phyloP scores from a whole-genome alignment of 1,284 basidiomycete species.

The Ganoderma boninense region DNA sequence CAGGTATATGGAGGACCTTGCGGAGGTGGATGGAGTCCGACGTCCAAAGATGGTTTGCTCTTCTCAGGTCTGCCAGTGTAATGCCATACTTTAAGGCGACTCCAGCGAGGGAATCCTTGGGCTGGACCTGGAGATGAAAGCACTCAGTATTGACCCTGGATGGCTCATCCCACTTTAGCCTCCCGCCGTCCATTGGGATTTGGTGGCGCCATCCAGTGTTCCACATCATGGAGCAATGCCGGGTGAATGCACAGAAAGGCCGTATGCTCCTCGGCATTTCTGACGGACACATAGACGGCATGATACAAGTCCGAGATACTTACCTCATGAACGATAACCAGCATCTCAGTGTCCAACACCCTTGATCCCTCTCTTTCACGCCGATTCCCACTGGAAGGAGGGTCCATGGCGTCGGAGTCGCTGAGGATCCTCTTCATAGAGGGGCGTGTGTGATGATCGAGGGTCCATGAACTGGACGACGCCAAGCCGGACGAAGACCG shows the following conservation, averaged over 20 bases:
- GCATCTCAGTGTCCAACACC: slow-evolving; percentile 47
- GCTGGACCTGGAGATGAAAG: slow-evolving; percentile 58
- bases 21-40: slow-evolving; percentile 90
- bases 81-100: slow-evolving; percentile 91
- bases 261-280: too few relatives aligned
- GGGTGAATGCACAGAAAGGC: background rate
- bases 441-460: slow-evolving; percentile 42
- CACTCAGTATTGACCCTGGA: background rate
- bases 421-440: slow-evolving; percentile 41
- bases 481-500: slow-evolving; percentile 23
- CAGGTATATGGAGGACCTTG: slow-evolving; percentile 82
- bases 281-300: background rate
- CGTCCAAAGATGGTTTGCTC: slow-evolving; percentile 90
- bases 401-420: slow-evolving; percentile 21
- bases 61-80: slow-evolving; percentile 81
- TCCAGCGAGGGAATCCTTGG: slow-evolving; percentile 82
- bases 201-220: background rate
- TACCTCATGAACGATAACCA: slow-evolving; percentile 67
- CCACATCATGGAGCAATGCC: background rate
- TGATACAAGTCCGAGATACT: slow-evolving; percentile 4
- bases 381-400: background rate
- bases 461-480: slow-evolving; percentile 27
- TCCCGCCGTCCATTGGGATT: background rate
- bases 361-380: slow-evolving; percentile 7
- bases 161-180: background rate